phyloP scores from a whole-genome alignment of 1,284 basidiomycete species.

The Cutaneotrichosporon daszewskae region DNA sequence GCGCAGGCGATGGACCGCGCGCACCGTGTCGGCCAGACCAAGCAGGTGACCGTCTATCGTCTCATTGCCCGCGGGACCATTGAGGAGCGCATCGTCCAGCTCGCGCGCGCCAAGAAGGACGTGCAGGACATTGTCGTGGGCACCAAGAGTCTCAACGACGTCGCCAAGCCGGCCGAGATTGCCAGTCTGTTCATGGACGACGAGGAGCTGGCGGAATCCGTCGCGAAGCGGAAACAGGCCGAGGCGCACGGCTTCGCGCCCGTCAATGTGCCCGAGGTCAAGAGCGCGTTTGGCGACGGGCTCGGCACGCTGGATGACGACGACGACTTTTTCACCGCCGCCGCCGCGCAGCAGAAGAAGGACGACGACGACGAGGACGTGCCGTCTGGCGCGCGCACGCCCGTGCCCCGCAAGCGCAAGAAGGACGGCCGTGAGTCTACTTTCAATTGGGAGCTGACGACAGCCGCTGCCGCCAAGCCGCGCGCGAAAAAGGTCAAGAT shows the following conservation, averaged over 20 bases:
- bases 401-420: constrained; percentile 18
- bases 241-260: constrained; percentile 44
- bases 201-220: constrained; percentile 54
- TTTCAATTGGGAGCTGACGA: neutral
- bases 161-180: constrained; percentile 93
- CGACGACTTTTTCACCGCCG: constrained; percentile 38
- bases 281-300: constrained; percentile 34
- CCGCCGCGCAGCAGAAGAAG: constrained; percentile 4
- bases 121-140: constrained; percentile 99
- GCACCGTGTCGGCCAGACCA: constrained; percentile 95
- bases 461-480: constrained; percentile 18
- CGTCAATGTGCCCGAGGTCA: constrained; percentile 4
- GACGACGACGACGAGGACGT: constrained; percentile 19
- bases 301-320: constrained; percentile 35
- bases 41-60: constrained; percentile 97
- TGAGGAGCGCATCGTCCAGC: constrained; percentile 94
- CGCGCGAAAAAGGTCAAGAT: constrained; percentile 43
- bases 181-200: constrained; percentile 93
- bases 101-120: constrained; percentile 92
- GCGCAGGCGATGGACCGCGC: constrained; percentile 99
- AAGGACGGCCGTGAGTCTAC: constrained; percentile 4
- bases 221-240: constrained; percentile 46
- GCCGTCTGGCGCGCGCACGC: constrained; percentile 22
- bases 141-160: constrained; percentile 86
- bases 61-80: constrained; percentile 89